Conservation (phyloP, 257 asterid genomes). For the Verbena officinalis region DNA sequence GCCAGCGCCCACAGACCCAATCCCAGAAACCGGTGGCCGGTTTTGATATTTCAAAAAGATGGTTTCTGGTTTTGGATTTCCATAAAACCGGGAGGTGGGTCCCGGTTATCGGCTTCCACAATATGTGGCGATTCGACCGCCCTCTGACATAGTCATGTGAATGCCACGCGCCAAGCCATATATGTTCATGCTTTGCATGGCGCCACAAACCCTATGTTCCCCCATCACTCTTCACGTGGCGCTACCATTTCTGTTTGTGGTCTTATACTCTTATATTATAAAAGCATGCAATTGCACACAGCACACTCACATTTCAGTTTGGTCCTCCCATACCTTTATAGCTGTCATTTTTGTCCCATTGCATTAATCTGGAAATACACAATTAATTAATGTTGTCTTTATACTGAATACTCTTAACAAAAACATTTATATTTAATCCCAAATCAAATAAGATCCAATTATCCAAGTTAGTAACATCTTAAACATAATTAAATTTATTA, state of each 20-base stretch:
- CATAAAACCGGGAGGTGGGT: conserved; percentile 77
- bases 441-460: too few species aligned
- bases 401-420: too few species aligned
- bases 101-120: too few species aligned
- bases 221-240: conserved; percentile 41
- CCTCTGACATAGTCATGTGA: conserved; percentile 61
- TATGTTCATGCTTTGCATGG: conserved; percentile 2
- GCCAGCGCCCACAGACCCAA: conserved; percentile 70
- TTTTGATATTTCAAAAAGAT: conserved; percentile 20
- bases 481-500: too few species aligned
- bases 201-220: conserved; percentile 21
- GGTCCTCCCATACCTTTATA: too few species aligned
- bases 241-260: not conserved
- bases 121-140: conserved; percentile 89
- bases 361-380: too few species aligned
- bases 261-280: not conserved
- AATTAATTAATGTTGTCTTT: too few species aligned
- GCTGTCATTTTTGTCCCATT: too few species aligned
- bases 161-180: conserved; percentile 45
- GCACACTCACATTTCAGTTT: too few species aligned
- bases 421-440: too few species aligned
- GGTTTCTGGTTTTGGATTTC: conserved; percentile 38
- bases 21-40: conserved; percentile 36
- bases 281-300: too few species aligned
- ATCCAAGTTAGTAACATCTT: too few species aligned